Conservation (phyloP, 495 filamentous ascomycete genomes). For the Chaetomium cochliodes region DNA sequence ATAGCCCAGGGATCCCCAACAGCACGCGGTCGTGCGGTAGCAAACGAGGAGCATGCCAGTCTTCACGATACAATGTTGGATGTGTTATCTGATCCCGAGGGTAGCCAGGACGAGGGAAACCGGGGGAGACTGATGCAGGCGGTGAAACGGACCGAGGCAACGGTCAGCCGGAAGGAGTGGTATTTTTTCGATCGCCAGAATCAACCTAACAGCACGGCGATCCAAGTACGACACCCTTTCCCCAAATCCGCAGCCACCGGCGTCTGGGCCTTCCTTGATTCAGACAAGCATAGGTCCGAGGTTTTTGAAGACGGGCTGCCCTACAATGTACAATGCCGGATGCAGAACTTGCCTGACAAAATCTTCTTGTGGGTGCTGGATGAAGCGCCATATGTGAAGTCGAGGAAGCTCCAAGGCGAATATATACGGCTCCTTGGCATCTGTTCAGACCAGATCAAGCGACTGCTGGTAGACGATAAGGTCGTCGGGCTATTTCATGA, state of each 20-base stretch:
- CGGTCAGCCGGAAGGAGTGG: conserved; percentile 58
- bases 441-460: conserved; percentile 41
- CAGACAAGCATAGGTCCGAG: conserved; percentile 56
- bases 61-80: conserved; percentile 41
- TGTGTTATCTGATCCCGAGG: conserved; percentile 49
- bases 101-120: conserved; percentile 53
- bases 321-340: conserved; percentile 55
- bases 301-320: conserved; percentile 68
- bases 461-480: conserved; percentile 39
- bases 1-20: conserved; percentile 35
- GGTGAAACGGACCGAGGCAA: conserved; percentile 71
- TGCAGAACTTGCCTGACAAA: conserved; percentile 61
- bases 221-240: conserved; percentile 41
- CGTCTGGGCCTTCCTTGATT: conserved; percentile 43
- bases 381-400: conserved; percentile 60
- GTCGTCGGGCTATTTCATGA: conserved; percentile 42
- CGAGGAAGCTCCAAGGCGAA: conserved; percentile 60
- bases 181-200: conserved; percentile 60
- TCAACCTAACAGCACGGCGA: conserved; percentile 1
- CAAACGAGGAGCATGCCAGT: conserved; percentile 20
- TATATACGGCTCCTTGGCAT: conserved; percentile 54
- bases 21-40: conserved; percentile 23
- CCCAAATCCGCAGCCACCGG: conserved; percentile 34
- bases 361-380: conserved; percentile 72
- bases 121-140: conserved; percentile 63